These are phyloP conservation scores for Skeletonema potamos DNA, from an alignment of 108 stramenopile species.

Conservation along the genomic window DNA sequence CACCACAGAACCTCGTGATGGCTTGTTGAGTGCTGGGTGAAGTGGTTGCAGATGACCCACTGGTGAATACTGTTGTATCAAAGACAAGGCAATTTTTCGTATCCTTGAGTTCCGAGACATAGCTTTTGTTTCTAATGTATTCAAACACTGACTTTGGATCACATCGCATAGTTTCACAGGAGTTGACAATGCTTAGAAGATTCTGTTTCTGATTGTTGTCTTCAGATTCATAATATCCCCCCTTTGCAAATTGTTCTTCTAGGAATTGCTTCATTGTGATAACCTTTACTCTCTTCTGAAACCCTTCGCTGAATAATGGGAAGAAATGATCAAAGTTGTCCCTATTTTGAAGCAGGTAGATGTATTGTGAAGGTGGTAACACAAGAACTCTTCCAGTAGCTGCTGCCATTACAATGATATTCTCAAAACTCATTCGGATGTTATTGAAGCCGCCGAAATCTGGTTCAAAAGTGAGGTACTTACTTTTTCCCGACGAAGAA, in stretches of 20 bases:
- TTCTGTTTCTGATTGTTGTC: constrained; percentile 12
- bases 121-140: constrained; percentile 1
- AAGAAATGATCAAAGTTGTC: constrained; percentile 85
- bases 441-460: constrained; percentile 43
- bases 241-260: constrained; percentile 42
- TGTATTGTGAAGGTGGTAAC: constrained; percentile 76
- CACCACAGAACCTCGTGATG: constrained; percentile 17
- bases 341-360: constrained; percentile 71
- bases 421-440: constrained; percentile 84
- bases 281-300: constrained; percentile 55
- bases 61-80: constrained; percentile 49
- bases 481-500: constrained; percentile 17
- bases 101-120: constrained; percentile 27
- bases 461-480: constrained; percentile 74
- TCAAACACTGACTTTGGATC: neutral
- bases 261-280: constrained; percentile 73
- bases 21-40: neutral
- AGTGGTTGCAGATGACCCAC: constrained; percentile 16
- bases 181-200: constrained; percentile 14
- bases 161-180: constrained; percentile 8
- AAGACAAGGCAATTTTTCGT: constrained; percentile 61
- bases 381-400: constrained; percentile 87
- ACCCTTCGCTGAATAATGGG: constrained; percentile 53
- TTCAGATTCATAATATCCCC: constrained; percentile 24
- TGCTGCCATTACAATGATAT: constrained; percentile 81